Base-by-base conservation (phyloP, 495 filamentous ascomycete species). In the Pyrenula massariospora region DNA sequence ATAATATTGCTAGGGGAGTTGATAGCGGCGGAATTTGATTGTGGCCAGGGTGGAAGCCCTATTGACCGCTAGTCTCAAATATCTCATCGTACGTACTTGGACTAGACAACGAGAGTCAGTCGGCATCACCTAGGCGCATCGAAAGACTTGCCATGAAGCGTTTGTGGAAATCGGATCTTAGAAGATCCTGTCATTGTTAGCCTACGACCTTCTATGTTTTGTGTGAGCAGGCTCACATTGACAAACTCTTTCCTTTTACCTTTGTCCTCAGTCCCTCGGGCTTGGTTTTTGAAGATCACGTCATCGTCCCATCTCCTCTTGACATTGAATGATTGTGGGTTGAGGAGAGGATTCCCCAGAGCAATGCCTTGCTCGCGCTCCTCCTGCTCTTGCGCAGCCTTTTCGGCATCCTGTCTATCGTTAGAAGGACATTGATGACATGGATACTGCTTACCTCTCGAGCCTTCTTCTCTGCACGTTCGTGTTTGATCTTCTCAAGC, bases 221-320 rank as follows among this genome's bases (percentile, higher is more conserved):
- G n/a, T n/a, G n/a, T n/a, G n/a, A n/a, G n/a, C n/a, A 42, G 36
- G 71, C 83, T 67, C 71, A 89, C 86, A 65, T 98, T 98, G 66
- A 98, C 89, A 76, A 97, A 98, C 72, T 96, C 90, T 72, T 91
- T 94, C 70, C 82, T 85, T 73, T 91, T 90, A 52, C 79, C 77
- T 72, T 86, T 89, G 56, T 95, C 90, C 63, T 96, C 93, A 10
- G 90, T 96, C 2, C 93, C 93, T 50, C 94, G 81, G 25, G 91
- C 93, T 70, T 97, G 93, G 70, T 98, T 98, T 75, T 95, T 96
- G 73, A 98, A 98, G 19, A 98, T 90, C n/a, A 98, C 93, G 73
- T 98, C 93, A 59, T 98, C 93, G 62, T 98, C 93, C 93, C 93
- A 98, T 65, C 91, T 81, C 22, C 66, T 65, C 62, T 68, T 68